Percentiles rank a stretch among this genome's conserved stretches.
Evolutionary conservation across 345 rosid species (phyloP).

Genomic region (Eutrema heterophyllum): DNA sequence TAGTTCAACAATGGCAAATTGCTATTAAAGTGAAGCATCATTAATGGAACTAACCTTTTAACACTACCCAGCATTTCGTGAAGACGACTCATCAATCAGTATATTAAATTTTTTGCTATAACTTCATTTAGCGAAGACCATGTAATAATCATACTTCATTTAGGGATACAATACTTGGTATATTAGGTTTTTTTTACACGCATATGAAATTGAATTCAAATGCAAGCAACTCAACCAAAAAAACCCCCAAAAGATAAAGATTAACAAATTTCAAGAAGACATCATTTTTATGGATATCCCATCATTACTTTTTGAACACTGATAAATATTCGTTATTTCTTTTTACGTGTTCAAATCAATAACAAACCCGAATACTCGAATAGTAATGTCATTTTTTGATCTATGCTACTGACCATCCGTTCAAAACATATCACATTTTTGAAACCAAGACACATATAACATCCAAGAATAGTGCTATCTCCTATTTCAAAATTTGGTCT

Average conservation of each 20-base stretch:
- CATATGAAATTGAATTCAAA: not conserved
- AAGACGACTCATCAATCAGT: not conserved
- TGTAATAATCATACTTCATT: not conserved
- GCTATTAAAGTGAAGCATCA: not conserved
- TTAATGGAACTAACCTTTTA: not conserved
- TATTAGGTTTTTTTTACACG: not conserved
- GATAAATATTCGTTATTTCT: not conserved
- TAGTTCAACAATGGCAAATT: not conserved
- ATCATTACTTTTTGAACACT: not conserved
- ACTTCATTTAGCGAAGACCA: not conserved
- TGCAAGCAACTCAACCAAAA: not conserved
- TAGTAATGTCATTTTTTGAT: constrained; percentile 10
- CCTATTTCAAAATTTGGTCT: constrained; percentile 6
- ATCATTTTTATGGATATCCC: not conserved
- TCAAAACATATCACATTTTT: constrained; percentile 14
- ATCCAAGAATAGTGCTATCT: constrained; percentile 17
- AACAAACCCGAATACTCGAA: not conserved
- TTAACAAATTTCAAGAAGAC: not conserved
- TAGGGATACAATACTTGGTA: not conserved
- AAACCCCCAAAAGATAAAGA: not conserved
- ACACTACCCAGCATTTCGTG: not conserved
- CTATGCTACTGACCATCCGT: constrained; percentile 17
- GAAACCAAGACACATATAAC: not conserved
- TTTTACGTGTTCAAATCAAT: constrained; percentile 10
- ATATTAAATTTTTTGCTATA: not conserved